These are phyloP conservation scores for Panus rudis DNA, from an alignment of 768 basidiomycete genomes.

Conservation along the genomic window DNA sequence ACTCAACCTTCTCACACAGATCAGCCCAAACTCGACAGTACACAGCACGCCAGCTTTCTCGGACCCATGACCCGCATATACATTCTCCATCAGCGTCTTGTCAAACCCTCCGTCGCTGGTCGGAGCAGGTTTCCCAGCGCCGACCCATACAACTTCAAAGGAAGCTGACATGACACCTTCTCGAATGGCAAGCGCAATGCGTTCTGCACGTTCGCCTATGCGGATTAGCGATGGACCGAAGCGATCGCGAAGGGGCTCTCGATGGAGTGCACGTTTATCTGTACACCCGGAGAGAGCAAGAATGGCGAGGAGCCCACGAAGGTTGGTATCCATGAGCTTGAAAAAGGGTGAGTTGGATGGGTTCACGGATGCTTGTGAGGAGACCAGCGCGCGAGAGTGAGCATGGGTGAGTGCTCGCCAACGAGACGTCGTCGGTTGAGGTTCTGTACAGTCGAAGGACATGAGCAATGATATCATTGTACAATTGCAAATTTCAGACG, in stretches of 20 bases:
- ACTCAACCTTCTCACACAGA: slow-evolving; percentile 14
- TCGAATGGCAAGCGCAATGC: slow-evolving; percentile 21
- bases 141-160: slow-evolving; percentile 25
- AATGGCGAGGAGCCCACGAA: slow-evolving; percentile 27
- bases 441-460: slow-evolving; percentile 17
- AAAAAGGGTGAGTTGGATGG: slow-evolving; percentile 4
- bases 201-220: slow-evolving; percentile 22
- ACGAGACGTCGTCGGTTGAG: slow-evolving; percentile 28
- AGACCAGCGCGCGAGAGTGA: slow-evolving; percentile 20
- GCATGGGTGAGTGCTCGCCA: slow-evolving; percentile 30
- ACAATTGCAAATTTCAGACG: slow-evolving; percentile 3
- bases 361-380: slow-evolving; percentile 4
- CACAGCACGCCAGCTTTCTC: slow-evolving; percentile 20
- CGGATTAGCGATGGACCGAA: slow-evolving; percentile 23
- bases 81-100: slow-evolving; percentile 21
- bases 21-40: slow-evolving; percentile 24
- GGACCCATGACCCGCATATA: slow-evolving; percentile 12
- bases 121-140: neutral
- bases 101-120: slow-evolving; percentile 15
- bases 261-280: slow-evolving; percentile 20
- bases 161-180: slow-evolving; percentile 28
- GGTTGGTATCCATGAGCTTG: slow-evolving; percentile 16
- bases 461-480: neutral
- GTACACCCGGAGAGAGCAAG: slow-evolving; percentile 26
- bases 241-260: slow-evolving; percentile 23